phyloP scores from a whole-genome alignment of 2,329 filamentous ascomycete genomes.

The Fusarium sp. region DNA sequence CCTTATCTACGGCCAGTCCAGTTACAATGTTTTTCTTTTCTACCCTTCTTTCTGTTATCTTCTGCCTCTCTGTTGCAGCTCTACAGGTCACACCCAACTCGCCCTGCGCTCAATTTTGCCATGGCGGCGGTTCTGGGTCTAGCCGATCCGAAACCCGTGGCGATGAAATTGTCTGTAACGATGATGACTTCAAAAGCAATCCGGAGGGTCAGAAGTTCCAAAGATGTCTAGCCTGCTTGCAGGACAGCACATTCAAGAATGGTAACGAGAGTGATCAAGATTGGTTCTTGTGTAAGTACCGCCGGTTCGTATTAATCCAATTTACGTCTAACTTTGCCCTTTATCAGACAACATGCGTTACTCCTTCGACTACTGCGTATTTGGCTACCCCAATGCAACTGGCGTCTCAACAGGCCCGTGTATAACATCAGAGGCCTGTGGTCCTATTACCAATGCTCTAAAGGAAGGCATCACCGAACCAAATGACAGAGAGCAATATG shows the following conservation, averaged over 20 bases:
- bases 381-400: slow-evolving; percentile 63
- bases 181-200: slow-evolving; percentile 57
- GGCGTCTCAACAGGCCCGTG: slow-evolving; percentile 61
- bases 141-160: slow-evolving; percentile 59
- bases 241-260: slow-evolving; percentile 62
- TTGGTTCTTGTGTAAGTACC: slow-evolving; percentile 67
- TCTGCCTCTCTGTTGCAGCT: slow-evolving; percentile 49
- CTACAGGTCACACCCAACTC: slow-evolving; percentile 67
- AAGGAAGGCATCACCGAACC: slow-evolving; percentile 55
- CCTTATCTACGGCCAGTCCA: too few species aligned
- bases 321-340: not conserved
- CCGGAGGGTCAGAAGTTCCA: slow-evolving; percentile 60
- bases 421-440: slow-evolving; percentile 64
- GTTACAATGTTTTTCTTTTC: slow-evolving; percentile 19
- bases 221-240: slow-evolving; percentile 64
- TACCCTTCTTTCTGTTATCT: slow-evolving; percentile 11
- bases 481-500: slow-evolving; percentile 54
- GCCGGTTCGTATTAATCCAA: too few species aligned
- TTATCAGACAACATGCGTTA: slow-evolving; percentile 65
- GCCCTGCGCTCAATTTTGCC: slow-evolving; percentile 65
- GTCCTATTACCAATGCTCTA: slow-evolving; percentile 57
- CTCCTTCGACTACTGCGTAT: slow-evolving; percentile 64
- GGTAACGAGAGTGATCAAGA: slow-evolving; percentile 64
- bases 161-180: slow-evolving; percentile 62
- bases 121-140: slow-evolving; percentile 60